Evolutionary conservation across 1,284 basidiomycete species (phyloP).

Genomic region (Rhodotorula sp.): DNA sequence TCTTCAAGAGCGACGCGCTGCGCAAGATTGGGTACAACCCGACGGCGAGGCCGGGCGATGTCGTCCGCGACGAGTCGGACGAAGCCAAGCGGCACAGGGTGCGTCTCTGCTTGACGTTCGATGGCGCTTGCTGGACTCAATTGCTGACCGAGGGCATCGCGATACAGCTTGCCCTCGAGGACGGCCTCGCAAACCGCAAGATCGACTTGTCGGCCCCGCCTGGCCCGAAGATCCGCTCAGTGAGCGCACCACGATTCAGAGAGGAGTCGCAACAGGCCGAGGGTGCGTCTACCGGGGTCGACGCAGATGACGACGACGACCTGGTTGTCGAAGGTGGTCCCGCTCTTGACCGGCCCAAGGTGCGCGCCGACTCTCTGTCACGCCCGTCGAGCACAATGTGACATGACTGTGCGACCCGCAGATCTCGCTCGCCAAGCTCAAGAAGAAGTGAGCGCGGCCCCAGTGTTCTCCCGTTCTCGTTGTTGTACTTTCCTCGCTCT

Average conservation of each 20-base stretch:
- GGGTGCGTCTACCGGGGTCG: neutral
- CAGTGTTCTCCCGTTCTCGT: no score
- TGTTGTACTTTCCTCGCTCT: no score
- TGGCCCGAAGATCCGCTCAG: slow-evolving; percentile 11
- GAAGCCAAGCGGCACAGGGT: slow-evolving; percentile 21
- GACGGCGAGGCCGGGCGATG: slow-evolving; percentile 13
- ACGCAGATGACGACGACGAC: slow-evolving; percentile 30
- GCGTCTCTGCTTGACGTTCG: neutral
- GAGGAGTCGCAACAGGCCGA: neutral
- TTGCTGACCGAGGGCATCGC: no score
- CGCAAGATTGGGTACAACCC: slow-evolving; percentile 37
- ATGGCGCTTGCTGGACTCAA: neutral
- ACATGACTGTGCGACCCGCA: neutral
- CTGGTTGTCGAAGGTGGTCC: slow-evolving; percentile 30
- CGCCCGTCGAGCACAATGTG: neutral
- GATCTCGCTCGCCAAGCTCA: neutral
- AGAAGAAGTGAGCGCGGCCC: neutral
- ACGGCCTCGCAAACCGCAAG: slow-evolving; percentile 1
- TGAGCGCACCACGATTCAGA: neutral
- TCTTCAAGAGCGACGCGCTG: slow-evolving; percentile 25
- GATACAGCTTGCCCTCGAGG: slow-evolving; percentile 9
- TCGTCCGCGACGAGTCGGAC: slow-evolving; percentile 10
- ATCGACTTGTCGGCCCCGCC: slow-evolving; percentile 30
- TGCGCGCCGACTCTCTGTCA: neutral
- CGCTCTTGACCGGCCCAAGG: slow-evolving; percentile 2